Percentiles rank a stretch among this genome's conserved stretches.
These are phyloP conservation scores for Sicyos edulis DNA, from an alignment of 306 rosid genomes.

Conservation along the genomic window DNA sequence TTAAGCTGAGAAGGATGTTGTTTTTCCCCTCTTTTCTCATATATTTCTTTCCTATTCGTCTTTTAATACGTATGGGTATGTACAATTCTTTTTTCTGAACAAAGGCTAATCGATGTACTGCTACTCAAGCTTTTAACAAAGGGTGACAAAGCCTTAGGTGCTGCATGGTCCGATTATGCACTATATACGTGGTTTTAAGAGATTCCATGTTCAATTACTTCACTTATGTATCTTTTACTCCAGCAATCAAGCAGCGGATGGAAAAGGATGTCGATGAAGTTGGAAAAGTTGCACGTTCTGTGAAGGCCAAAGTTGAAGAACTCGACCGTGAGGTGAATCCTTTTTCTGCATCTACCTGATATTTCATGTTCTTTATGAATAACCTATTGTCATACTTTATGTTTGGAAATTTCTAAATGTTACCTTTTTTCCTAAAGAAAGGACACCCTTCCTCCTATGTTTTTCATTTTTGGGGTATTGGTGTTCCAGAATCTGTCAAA, in stretches of 20 bases:
- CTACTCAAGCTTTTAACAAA: too few species aligned
- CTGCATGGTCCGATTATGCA: too few species aligned
- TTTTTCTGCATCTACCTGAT: conserved; percentile 19
- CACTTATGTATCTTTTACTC: conserved; percentile 28
- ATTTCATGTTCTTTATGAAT: not conserved
- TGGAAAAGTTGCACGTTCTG: conserved; percentile 57
- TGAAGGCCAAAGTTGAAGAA: conserved; percentile 74
- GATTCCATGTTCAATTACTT: not conserved
- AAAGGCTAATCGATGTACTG: too few species aligned
- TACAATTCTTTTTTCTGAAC: too few species aligned
- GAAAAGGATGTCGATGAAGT: conserved; percentile 94
- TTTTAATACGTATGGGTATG: too few species aligned
- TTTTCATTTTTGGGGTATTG: conserved; percentile 19
- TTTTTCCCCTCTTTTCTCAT: too few species aligned
- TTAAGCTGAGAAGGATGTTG: too few species aligned
- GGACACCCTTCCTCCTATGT: not conserved
- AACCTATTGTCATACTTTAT: conserved; percentile 3
- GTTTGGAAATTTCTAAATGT: not conserved
- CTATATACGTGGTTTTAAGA: not conserved
- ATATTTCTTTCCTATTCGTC: too few species aligned
- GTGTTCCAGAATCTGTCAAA: conserved; percentile 68
- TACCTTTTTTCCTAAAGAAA: not conserved
- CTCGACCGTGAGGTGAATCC: conserved; percentile 66
- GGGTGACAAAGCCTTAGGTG: too few species aligned
- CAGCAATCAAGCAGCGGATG: conserved; percentile 86